These are phyloP conservation scores for Fremontodendron californicum DNA, from an alignment of 345 rosid genomes.

Conservation along the genomic window DNA sequence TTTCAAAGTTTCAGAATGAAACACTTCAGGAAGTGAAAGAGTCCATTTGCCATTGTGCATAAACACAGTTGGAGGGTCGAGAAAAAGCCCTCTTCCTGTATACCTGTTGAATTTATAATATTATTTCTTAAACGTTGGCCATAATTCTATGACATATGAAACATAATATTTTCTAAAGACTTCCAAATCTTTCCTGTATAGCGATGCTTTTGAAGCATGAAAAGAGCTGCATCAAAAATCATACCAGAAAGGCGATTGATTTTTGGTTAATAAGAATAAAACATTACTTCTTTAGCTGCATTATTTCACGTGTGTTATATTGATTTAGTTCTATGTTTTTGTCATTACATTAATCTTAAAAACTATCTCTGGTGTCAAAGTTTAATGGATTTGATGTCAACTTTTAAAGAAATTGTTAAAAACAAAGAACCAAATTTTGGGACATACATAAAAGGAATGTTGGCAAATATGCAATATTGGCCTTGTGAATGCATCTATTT, in stretches of 20 bases:
- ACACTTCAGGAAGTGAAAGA: constrained; percentile 57
- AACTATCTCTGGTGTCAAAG: neutral
- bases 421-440: neutral
- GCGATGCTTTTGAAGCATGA: neutral
- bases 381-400: neutral
- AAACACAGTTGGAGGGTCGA: constrained; percentile 85
- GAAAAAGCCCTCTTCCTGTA: constrained; percentile 85
- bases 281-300: neutral
- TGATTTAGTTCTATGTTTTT: neutral
- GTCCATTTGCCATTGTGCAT: constrained; percentile 57
- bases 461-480: neutral
- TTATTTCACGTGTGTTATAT: neutral
- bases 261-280: neutral
- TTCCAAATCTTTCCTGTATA: neutral
- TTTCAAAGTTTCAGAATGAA: constrained; percentile 27
- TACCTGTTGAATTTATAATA: constrained; percentile 49
- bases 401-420: neutral
- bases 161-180: neutral
- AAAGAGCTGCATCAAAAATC: neutral
- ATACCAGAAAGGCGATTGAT: neutral
- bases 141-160: neutral
- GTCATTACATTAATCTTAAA: neutral
- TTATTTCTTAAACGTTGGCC: neutral
- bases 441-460: neutral
- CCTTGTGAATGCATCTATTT: neutral